Evolutionary conservation across 805 yeast species (phyloP).

Genomic region (Pichia nakasei): DNA sequence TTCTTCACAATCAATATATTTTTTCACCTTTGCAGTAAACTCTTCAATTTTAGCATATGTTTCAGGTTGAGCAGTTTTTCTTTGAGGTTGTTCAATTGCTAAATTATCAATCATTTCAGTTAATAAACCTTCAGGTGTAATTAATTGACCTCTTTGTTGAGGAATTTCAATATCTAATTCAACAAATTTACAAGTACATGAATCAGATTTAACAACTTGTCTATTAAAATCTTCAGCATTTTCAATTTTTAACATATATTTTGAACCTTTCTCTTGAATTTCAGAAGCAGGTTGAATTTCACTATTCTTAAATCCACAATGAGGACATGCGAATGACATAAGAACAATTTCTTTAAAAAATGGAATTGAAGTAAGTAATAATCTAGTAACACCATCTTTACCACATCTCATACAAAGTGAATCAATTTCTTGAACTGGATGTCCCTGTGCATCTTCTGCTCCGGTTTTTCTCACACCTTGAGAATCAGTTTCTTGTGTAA

Average conservation of each 20-base stretch:
- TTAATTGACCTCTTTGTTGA: conserved; percentile 85
- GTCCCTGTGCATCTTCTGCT: conserved; percentile 76
- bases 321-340: conserved; percentile 95
- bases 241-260: conserved; percentile 63
- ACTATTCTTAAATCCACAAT: conserved; percentile 83
- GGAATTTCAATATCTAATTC: conserved; percentile 94
- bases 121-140: conserved; percentile 85
- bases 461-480: conserved; percentile 51
- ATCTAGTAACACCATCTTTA: conserved; percentile 71
- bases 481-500: conserved; percentile 12
- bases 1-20: conserved; percentile 56
- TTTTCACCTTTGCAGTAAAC: conserved; percentile 52
- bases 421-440: conserved; percentile 91
- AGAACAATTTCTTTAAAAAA: conserved; percentile 82
- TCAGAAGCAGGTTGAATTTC: conserved; percentile 95
- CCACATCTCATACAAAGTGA: conserved; percentile 95
- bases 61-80: conserved; percentile 69
- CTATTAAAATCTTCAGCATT: conserved; percentile 67
- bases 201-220: conserved; percentile 86
- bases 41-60: conserved; percentile 65
- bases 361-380: conserved; percentile 84
- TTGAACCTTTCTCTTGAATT: conserved; percentile 82
- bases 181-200: conserved; percentile 67
- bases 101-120: conserved; percentile 78
- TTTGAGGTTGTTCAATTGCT: conserved; percentile 67